Percentiles rank a stretch among this genome's conserved stretches.
These are phyloP conservation scores for Dacryopinax primogenitus DNA, from an alignment of 768 basidiomycete species.

Conservation along the genomic window DNA sequence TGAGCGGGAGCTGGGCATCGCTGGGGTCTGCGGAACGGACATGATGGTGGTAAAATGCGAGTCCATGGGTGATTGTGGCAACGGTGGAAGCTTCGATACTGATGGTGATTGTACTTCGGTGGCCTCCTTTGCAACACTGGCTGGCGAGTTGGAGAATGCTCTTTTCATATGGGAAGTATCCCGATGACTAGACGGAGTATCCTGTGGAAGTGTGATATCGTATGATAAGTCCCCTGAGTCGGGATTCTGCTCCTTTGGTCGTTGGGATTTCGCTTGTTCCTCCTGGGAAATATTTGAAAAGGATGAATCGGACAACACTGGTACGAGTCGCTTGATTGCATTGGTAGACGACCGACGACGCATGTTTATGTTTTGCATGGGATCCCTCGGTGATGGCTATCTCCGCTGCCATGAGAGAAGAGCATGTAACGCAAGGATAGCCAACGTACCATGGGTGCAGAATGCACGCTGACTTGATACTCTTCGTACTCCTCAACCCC, in stretches of 20 bases:
- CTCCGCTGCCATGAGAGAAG: too few species aligned
- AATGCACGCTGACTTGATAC: slow-evolving; percentile 6
- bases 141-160: not conserved
- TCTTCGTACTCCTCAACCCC: not conserved
- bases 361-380: not conserved
- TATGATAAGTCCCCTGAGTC: not conserved
- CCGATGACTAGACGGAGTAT: not conserved
- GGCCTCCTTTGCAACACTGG: not conserved
- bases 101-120: not conserved
- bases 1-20: not conserved
- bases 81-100: not conserved
- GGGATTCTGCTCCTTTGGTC: not conserved
- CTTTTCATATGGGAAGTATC: slow-evolving; percentile 2
- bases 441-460: not conserved
- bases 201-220: not conserved
- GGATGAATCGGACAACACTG: slow-evolving; percentile 6
- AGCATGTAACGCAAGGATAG: not conserved
- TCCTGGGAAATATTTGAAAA: not conserved
- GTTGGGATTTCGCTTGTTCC: not conserved
- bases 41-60: not conserved
- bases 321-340: not conserved
- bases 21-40: not conserved
- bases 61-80: not conserved
- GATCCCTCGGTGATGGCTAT: slow-evolving; percentile 1
- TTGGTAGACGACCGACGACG: not conserved